Conservation (phyloP, 176 grass and related monocot species). For the Carex pumila region DNA sequence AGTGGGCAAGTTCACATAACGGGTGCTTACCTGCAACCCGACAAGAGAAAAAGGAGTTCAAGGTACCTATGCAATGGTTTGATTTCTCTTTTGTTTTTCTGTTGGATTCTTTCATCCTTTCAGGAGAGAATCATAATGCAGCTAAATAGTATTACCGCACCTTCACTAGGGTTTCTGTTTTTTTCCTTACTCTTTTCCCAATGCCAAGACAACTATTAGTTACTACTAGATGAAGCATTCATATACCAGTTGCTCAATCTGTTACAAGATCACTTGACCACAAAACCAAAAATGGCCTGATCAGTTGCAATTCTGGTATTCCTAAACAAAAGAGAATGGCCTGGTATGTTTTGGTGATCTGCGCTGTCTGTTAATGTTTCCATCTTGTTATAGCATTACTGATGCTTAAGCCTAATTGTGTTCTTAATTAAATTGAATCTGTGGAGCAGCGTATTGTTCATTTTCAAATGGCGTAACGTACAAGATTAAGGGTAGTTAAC, state of each 20-base stretch:
- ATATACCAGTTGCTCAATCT: not conserved
- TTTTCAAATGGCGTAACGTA: not conserved
- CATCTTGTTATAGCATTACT: not conserved
- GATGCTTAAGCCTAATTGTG: not conserved
- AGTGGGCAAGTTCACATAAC: constrained; percentile 72
- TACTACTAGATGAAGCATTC: not conserved
- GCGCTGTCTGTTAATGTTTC: not conserved
- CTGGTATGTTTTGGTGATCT: not conserved
- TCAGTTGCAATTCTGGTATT: not conserved
- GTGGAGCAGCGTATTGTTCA: not conserved
- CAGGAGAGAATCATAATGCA: not conserved
- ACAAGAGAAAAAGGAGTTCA: constrained; percentile 98
- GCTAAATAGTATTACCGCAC: not conserved
- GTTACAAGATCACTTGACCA: not conserved
- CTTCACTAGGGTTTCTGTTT: not conserved
- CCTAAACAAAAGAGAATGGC: not conserved
- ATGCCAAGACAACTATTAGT: not conserved
- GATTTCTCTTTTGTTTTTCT: not conserved
- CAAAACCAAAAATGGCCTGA: not conserved
- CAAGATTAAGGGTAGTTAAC: not conserved
- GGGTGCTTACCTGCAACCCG: constrained; percentile 70
- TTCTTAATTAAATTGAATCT: not conserved
- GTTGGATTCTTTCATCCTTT: not conserved
- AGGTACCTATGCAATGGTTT: constrained; percentile 34
- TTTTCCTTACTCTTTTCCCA: not conserved